These are phyloP conservation scores for Ascocoryne sarcoides DNA, from an alignment of 2,329 filamentous ascomycete species.

Conservation along the genomic window DNA sequence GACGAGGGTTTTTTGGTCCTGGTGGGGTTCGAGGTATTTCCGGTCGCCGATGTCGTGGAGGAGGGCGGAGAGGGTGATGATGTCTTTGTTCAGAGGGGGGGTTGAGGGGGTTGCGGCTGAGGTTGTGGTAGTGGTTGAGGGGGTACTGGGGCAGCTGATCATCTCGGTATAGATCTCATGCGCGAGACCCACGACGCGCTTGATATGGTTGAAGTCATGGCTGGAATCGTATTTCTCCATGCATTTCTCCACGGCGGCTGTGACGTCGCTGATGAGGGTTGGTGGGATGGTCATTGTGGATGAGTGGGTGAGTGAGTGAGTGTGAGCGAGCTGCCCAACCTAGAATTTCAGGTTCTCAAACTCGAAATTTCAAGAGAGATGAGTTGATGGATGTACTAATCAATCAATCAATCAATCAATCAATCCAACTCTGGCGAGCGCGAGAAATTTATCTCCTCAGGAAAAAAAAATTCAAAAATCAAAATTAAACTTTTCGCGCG, in stretches of 20 bases:
- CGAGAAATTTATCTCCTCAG: too few relatives aligned
- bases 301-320: too few relatives aligned
- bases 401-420: too few relatives aligned
- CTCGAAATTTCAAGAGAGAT: too few relatives aligned
- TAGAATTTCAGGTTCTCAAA: too few relatives aligned
- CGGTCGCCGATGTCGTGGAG: constrained; percentile 78
- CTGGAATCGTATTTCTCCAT: constrained; percentile 51
- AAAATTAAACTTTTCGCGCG: too few relatives aligned
- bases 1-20: constrained; percentile 48
- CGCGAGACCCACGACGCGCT: constrained; percentile 65
- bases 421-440: too few relatives aligned
- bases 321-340: too few relatives aligned
- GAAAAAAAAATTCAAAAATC: too few relatives aligned
- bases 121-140: not conserved
- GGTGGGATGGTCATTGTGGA: constrained; percentile 1
- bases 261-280: constrained; percentile 4
- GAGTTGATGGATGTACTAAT: too few relatives aligned
- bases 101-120: not conserved
- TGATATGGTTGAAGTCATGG: constrained; percentile 79
- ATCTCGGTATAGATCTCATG: constrained; percentile 32
- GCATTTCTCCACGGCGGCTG: constrained; percentile 2
- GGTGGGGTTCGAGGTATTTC: constrained; percentile 54
- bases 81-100: constrained; percentile 39
- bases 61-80: constrained; percentile 61
- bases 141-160: constrained; percentile 32